Evolutionary conservation across 805 yeast genomes (phyloP).

Genomic region (Candida mattraensis): DNA sequence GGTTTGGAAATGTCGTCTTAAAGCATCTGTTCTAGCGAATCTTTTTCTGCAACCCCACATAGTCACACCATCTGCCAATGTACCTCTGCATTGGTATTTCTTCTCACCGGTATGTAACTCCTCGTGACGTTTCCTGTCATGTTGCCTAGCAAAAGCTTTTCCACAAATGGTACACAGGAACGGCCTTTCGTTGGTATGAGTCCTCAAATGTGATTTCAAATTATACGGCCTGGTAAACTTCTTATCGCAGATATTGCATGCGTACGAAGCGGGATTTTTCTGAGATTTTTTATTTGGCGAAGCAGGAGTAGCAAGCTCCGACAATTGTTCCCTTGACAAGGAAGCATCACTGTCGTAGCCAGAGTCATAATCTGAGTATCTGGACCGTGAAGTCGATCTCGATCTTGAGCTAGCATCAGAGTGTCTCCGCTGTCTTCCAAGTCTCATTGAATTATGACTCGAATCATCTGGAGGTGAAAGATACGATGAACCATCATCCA

Average conservation of each 20-base stretch:
- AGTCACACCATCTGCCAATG: conserved; percentile 50
- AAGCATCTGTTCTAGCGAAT: conserved; percentile 78
- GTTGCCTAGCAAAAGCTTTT: conserved; percentile 79
- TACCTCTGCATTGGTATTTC: conserved; percentile 69
- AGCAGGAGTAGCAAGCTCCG: conserved; percentile 63
- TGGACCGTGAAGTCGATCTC: conserved; percentile 25
- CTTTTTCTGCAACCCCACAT: conserved; percentile 80
- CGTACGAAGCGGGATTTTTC: conserved; percentile 71
- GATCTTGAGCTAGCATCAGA: conserved; percentile 33
- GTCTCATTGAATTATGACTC: conserved; percentile 32
- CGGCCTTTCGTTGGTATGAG: conserved; percentile 86
- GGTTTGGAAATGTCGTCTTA: conserved; percentile 76
- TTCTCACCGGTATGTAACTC: conserved; percentile 76
- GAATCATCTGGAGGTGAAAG: conserved; percentile 32
- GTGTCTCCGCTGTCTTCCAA: conserved; percentile 40
- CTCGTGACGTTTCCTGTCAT: conserved; percentile 75
- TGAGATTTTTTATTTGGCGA: conserved; percentile 51
- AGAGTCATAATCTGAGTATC: conserved; percentile 28
- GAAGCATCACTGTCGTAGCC: conserved; percentile 34
- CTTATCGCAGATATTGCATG: conserved; percentile 83
- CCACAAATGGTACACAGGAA: conserved; percentile 73
- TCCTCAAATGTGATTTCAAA: conserved; percentile 83
- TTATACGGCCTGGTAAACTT: conserved; percentile 91
- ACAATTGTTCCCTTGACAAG: conserved; percentile 52
- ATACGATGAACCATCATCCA: conserved; percentile 13